Evolutionary conservation across 495 filamentous ascomycete species (phyloP).

Genomic region (Pseudevernia furfuracea): DNA sequence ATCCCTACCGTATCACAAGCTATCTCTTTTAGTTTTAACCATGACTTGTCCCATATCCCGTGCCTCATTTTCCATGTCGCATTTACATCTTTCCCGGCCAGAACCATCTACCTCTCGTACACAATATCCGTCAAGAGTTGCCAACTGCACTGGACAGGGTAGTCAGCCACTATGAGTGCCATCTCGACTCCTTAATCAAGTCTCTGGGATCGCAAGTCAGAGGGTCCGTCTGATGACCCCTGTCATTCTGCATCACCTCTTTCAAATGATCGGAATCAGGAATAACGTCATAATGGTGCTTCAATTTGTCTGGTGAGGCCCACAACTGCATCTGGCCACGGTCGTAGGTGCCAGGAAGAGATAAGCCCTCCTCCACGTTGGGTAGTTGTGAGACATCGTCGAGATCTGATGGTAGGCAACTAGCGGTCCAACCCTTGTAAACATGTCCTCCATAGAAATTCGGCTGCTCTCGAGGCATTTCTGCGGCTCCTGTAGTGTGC

Average conservation of each 20-base stretch:
- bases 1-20: too few relatives aligned
- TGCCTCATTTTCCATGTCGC: background rate
- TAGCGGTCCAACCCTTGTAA: background rate
- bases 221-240: background rate
- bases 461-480: background rate
- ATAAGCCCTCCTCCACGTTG: too few relatives aligned
- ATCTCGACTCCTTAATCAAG: background rate
- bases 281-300: background rate
- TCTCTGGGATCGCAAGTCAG: constrained; percentile 2
- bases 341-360: background rate
- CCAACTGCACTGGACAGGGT: background rate
- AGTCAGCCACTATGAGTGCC: background rate
- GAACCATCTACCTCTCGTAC: background rate
- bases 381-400: too few relatives aligned
- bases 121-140: background rate
- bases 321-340: background rate
- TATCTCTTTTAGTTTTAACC: too few relatives aligned
- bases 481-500: background rate
- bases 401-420: background rate
- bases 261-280: background rate
- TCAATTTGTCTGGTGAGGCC: background rate
- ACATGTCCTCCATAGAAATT: background rate
- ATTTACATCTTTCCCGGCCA: background rate
- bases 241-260: background rate
- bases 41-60: too few relatives aligned